phyloP scores from a whole-genome alignment of 2,329 filamentous ascomycete species.

The Ceratocystiopsis sp. region DNA sequence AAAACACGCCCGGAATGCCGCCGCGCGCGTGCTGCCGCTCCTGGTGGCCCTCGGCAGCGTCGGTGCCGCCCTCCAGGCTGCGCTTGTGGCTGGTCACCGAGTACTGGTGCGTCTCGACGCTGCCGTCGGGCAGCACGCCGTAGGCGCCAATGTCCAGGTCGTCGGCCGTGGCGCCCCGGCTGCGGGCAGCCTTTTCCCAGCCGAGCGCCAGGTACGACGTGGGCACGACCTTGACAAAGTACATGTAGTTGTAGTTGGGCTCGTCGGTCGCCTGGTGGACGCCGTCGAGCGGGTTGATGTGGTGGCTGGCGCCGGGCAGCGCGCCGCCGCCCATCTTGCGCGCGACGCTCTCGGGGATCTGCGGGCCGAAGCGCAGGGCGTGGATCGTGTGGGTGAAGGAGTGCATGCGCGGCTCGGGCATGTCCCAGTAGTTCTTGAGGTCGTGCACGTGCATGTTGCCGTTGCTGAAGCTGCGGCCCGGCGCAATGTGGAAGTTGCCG shows the following conservation, averaged over 20 bases:
- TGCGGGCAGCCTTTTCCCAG: constrained; percentile 44
- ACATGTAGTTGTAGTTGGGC: constrained; percentile 91
- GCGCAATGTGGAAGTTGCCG: constrained; percentile 96
- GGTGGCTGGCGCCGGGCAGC: constrained; percentile 68
- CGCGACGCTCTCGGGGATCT: constrained; percentile 57
- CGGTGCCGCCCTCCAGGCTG: constrained; percentile 67
- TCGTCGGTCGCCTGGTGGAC: constrained; percentile 63
- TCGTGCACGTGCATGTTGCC: constrained; percentile 97
- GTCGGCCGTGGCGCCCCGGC: constrained; percentile 11
- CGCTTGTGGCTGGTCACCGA: constrained; percentile 94
- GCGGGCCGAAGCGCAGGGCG: constrained; percentile 79
- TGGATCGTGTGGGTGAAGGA: constrained; percentile 84
- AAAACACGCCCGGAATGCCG: constrained; percentile 95
- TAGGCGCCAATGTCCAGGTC: constrained; percentile 49
- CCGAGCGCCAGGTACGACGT: constrained; percentile 88
- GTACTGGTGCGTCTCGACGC: constrained; percentile 95
- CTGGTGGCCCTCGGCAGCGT: constrained; percentile 74
- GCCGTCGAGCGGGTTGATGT: constrained; percentile 78
- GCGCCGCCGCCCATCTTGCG: constrained; percentile 30
- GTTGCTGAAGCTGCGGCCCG: constrained; percentile 87
- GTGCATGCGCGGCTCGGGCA: constrained; percentile 50
- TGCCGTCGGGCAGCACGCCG: constrained; percentile 52
- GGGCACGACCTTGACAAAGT: constrained; percentile 96
- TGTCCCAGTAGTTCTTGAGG: constrained; percentile 83
- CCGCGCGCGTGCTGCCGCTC: constrained; percentile 79